A percentile compares a stretch with the other conserved stretches of the same genome.
Evolutionary conservation across 441 rosid genomes (phyloP).

Genomic region (Corymbia citriodora): DNA sequence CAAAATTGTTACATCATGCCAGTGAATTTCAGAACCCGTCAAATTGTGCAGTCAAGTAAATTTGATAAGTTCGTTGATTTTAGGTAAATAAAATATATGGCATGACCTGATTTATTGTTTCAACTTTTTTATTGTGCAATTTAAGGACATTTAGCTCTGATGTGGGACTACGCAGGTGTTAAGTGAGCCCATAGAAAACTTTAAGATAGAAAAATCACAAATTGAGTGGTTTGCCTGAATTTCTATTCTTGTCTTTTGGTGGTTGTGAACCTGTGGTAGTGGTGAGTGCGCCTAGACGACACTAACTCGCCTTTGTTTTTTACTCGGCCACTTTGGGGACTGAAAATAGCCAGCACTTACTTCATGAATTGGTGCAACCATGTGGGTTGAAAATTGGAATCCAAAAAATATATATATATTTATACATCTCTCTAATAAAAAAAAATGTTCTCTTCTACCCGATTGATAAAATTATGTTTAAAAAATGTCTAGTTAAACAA

Average conservation of each 20-base stretch:
- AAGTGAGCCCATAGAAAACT: neutral
- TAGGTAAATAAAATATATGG: neutral
- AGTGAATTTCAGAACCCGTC: neutral
- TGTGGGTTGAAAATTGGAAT: no score
- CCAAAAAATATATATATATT: no score
- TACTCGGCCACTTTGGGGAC: no score
- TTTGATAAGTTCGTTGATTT: accelerated
- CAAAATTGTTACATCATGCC: neutral
- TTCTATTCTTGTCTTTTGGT: no score
- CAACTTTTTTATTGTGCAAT: neutral
- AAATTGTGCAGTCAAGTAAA: neutral
- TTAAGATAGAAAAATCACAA: neutral
- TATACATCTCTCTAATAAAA: no score
- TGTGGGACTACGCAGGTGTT: neutral
- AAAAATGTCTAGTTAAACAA: no score
- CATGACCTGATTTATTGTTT: neutral
- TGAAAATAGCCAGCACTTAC: neutral
- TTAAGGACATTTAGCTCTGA: neutral
- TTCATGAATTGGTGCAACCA: no score
- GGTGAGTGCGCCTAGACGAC: no score
- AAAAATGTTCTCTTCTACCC: no score
- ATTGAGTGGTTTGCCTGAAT: neutral
- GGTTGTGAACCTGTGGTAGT: no score
- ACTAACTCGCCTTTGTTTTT: no score
- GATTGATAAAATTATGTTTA: no score